Evolutionary conservation across 495 filamentous ascomycete species (phyloP), one percentile per base, ranked within the genome.

Genomic region (Penicillium subrubescens): DNA sequence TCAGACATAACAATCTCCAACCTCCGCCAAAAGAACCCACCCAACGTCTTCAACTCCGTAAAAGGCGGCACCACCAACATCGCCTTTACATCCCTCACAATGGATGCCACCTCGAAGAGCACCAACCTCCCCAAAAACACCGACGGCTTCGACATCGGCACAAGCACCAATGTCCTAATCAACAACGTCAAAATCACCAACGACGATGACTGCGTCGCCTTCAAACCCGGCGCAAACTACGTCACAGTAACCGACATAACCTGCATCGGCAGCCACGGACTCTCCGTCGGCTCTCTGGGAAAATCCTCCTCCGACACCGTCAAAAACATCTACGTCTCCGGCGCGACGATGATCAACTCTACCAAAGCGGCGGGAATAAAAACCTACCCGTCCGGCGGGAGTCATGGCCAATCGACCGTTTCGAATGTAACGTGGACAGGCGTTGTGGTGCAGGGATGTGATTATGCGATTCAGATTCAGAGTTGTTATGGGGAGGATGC

Each of bases 401-500:
- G 64, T 15, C 74, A 79, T 66, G 77, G 75, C 0, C 58, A 68
- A 0, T 74, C 78, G 0, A 77, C 75, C 0, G 78, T 82, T 21
- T 68, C 60, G 10, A 83, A 82, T 62, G 80, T 82, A 12, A 83
- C 81, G 0, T 82, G 70, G 59, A 72, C 67, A 3, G 73, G 66
- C 10, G 64, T 83, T 37, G 71, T 68, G 23, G 75, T 82, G 5
- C 61, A 75, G 5, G 73, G 71, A 25, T 77, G 73, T 48, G 79
- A 81, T 44, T 83, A 82, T 59, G 81, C 75, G n/a, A 71, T 82
- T 60, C 79, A 82, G 67, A 81, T 82, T 31, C 75, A 82, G 61
- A 81, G 77, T 41, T 83, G 81, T 59, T 83, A 83, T 61, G 72
- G 73, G 33, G 73, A 80, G 44, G 72, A 79, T 63, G 72, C 53